phyloP scores from a whole-genome alignment of 768 basidiomycete species.

The Hortiboletus campestris region DNA sequence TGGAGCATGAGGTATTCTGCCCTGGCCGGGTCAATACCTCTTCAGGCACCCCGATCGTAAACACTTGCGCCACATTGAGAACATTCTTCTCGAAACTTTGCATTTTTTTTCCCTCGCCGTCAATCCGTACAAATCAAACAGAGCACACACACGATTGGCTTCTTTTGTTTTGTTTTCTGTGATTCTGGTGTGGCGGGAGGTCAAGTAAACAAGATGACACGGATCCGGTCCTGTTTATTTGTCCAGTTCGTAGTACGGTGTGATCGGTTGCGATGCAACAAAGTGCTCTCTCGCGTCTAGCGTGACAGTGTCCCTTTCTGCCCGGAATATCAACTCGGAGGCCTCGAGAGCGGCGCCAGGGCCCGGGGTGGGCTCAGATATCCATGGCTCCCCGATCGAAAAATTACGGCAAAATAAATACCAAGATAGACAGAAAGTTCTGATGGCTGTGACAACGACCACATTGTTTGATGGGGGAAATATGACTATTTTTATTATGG shows the following conservation, averaged over 20 bases:
- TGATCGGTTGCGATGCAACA: neutral
- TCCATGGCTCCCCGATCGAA: conserved; percentile 9
- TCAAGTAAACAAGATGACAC: conserved; percentile 8
- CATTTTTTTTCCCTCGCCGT: conserved; percentile 11
- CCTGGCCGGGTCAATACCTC: neutral
- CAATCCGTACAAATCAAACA: neutral
- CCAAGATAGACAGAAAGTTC: conserved; percentile 7
- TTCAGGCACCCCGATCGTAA: conserved; percentile 14
- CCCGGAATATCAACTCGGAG: conserved; percentile 13
- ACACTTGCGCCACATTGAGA: conserved; percentile 13
- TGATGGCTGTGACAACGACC: conserved; percentile 15
- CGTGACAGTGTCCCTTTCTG: conserved; percentile 8
- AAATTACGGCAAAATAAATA: conserved; percentile 17
- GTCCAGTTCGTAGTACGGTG: neutral
- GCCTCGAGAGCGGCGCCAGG: conserved; percentile 6
- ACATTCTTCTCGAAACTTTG: conserved; percentile 1
- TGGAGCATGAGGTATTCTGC: neutral
- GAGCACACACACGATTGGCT: neutral
- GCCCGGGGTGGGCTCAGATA: conserved; percentile 4
- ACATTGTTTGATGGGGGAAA: neutral
- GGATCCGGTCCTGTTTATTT: neutral
- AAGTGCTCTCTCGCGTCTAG: neutral
- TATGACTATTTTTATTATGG: conserved; percentile 2
- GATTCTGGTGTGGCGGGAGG: neutral
- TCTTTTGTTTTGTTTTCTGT: neutral